Percentiles rank a stretch among this genome's conserved stretches.
Conservation (phyloP, 1,139 yeast species). For the Petasospora rhodanensis region DNA sequence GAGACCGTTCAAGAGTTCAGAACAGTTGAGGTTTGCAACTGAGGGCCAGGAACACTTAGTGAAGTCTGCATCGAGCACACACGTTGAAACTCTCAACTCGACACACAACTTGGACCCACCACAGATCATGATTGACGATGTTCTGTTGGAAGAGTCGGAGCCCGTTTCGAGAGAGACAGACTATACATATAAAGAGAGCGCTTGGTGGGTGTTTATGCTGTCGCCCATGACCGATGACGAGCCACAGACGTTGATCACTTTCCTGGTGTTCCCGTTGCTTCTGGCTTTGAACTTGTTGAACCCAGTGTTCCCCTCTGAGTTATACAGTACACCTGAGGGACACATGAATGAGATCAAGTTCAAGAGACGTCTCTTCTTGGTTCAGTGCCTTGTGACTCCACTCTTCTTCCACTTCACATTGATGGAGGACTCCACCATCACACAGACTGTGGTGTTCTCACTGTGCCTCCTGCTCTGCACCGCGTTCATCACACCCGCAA, state of each 20-base stretch:
- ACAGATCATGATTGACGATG: slow-evolving; percentile 1
- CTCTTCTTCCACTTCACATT: slow-evolving; percentile 6
- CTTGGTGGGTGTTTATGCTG: slow-evolving; percentile 8
- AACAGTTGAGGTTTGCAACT: not conserved
- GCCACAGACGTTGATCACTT: slow-evolving; percentile 3
- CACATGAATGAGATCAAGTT: slow-evolving; percentile 5
- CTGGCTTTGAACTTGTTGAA: slow-evolving; percentile 12
- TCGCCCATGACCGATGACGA: slow-evolving; percentile 13
- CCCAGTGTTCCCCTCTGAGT: slow-evolving; percentile 14
- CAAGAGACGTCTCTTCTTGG: slow-evolving; percentile 9
- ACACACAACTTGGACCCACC: not conserved
- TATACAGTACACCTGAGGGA: slow-evolving; percentile 1
- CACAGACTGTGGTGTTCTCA: not conserved
- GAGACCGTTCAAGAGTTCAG: slow-evolving; percentile 4
- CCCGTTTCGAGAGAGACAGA: no score
- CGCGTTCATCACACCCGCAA: not conserved
- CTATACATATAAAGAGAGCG: not conserved
- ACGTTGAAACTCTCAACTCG: slow-evolving; percentile 3
- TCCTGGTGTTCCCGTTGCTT: slow-evolving; percentile 9
- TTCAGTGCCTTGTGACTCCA: slow-evolving; percentile 12
- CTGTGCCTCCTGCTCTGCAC: not conserved
- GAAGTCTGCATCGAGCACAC: slow-evolving; percentile 5
- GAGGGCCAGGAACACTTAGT: not conserved
- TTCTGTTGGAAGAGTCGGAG: no score
- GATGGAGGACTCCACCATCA: not conserved